phyloP scores from a whole-genome alignment of 148 eudicot species.

The Rhododendron griersonianum region DNA sequence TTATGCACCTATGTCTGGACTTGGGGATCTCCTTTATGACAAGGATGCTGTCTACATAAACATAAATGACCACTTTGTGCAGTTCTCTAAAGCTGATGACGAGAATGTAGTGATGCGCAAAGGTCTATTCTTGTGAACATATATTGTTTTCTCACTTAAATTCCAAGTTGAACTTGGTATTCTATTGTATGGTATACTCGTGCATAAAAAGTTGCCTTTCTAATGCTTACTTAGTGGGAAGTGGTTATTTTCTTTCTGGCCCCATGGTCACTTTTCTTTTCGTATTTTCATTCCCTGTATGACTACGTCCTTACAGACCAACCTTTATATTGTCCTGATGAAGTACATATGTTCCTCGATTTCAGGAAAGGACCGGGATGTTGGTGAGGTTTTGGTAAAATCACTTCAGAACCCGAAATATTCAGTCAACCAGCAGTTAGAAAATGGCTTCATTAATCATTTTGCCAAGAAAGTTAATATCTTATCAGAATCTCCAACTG shows the following conservation, averaged over 20 bases:
- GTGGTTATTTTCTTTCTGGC: background rate
- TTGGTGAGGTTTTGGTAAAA: conserved; percentile 74
- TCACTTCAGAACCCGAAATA: conserved; percentile 72
- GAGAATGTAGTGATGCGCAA: conserved; percentile 33
- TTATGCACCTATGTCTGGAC: conserved; percentile 98
- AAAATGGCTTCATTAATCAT: conserved; percentile 59
- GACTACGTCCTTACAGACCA: background rate
- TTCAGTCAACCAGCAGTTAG: conserved; percentile 71
- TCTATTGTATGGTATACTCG: background rate
- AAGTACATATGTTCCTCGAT: background rate
- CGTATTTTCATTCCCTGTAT: no score
- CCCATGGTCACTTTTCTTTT: conserved; percentile 3
- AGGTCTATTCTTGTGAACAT: conserved; percentile 30
- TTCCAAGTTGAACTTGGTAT: background rate
- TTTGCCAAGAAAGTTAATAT: conserved; percentile 38
- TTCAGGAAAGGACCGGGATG: conserved; percentile 59
- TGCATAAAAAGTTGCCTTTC: background rate
- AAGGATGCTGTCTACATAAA: conserved; percentile 92
- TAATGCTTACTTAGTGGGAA: background rate
- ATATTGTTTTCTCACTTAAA: background rate
- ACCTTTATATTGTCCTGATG: background rate
- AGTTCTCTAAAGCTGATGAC: conserved; percentile 70
- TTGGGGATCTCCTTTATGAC: conserved; percentile 87
- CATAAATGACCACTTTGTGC: conserved; percentile 86
- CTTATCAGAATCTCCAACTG: conserved; percentile 16